Evolutionary conservation across 73 alveolate species (phyloP).

Genomic region (Symbiodinium pilosum): DNA sequence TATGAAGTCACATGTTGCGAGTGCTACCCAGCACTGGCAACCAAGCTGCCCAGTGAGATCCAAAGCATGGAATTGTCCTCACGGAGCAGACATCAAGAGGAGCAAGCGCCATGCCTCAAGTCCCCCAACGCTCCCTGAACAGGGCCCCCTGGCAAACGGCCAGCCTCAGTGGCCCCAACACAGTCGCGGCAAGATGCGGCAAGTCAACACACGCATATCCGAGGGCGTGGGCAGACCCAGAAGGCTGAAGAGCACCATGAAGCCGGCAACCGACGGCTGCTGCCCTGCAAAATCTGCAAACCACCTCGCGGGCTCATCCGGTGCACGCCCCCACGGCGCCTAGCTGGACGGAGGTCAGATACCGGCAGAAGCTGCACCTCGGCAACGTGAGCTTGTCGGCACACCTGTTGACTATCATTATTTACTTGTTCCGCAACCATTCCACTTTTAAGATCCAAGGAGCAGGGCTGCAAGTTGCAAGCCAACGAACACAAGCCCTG

Average conservation of each 20-base stretch:
- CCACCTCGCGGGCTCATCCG: too few relatives aligned
- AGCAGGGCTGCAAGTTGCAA: constrained; percentile 13
- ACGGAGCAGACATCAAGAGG: neutral
- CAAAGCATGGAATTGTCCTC: constrained; percentile 76
- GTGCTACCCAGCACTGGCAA: too few relatives aligned
- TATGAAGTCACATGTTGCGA: too few relatives aligned
- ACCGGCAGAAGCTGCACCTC: constrained; percentile 42
- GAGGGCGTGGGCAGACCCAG: neutral
- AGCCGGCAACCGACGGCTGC: constrained; percentile 28
- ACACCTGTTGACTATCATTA: too few relatives aligned
- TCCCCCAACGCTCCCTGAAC: constrained; percentile 30
- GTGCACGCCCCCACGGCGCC: neutral
- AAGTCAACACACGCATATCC: neutral
- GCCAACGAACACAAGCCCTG: constrained; percentile 51
- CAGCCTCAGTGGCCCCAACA: constrained; percentile 3
- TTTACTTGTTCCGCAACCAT: neutral
- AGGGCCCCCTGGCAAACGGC: constrained; percentile 76
- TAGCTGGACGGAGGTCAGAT: constrained; percentile 45
- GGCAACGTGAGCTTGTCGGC: too few relatives aligned
- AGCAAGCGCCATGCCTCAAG: neutral
- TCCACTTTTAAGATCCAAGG: too few relatives aligned
- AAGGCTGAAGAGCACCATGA: constrained; percentile 7
- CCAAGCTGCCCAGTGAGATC: constrained; percentile 34
- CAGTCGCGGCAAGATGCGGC: neutral
- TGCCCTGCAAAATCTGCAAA: too few relatives aligned